A percentile compares a stretch with the other conserved stretches of the same genome.
These are phyloP conservation scores for Aspergillus saccharolyticus DNA, from an alignment of 495 filamentous ascomycete species.

Conservation along the genomic window DNA sequence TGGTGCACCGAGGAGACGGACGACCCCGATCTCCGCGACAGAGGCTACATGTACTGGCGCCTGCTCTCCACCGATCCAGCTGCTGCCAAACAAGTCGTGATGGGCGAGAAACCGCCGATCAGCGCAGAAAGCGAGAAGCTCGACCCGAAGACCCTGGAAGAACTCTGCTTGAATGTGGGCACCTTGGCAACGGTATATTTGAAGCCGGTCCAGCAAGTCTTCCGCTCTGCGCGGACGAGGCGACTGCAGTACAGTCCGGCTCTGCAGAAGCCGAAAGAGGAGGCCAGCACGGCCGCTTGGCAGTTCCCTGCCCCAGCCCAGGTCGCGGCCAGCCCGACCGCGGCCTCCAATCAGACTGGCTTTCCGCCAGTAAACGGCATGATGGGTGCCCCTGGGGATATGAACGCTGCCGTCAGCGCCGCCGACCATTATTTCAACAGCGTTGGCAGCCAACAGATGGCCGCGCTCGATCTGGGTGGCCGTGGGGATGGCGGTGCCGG, in stretches of 20 bases:
- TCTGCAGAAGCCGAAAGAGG: conserved; percentile 61
- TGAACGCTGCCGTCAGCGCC: conserved; percentile 68
- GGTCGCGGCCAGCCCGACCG: conserved; percentile 15
- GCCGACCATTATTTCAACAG: conserved; percentile 83
- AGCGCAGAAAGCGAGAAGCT: conserved; percentile 94
- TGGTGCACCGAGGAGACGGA: conserved; percentile 99
- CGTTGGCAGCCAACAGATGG: conserved; percentile 66
- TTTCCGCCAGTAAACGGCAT: conserved; percentile 24
- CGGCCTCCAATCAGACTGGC: conserved; percentile 9
- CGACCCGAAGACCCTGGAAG: conserved; percentile 86
- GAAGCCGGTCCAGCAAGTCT: conserved; percentile 97
- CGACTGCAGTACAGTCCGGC: conserved; percentile 76
- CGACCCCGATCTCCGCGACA: conserved; percentile 91
- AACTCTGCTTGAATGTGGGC: conserved; percentile 94
- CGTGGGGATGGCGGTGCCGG: conserved; percentile 36
- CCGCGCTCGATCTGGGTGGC: conserved; percentile 55
- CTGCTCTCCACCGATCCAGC: conserved; percentile 91
- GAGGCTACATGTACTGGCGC: conserved; percentile 99
- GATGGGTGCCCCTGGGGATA: conserved; percentile 30
- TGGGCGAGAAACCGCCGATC: conserved; percentile 96
- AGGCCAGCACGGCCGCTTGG: conserved; percentile 39
- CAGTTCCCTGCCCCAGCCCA: conserved; percentile 24
- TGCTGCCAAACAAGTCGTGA: conserved; percentile 80
- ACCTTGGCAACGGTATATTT: conserved; percentile 96
- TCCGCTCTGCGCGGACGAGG: conserved; percentile 78